These are phyloP conservation scores for Lavandula angustifolia DNA, from an alignment of 257 asterid species.

Conservation along the genomic window DNA sequence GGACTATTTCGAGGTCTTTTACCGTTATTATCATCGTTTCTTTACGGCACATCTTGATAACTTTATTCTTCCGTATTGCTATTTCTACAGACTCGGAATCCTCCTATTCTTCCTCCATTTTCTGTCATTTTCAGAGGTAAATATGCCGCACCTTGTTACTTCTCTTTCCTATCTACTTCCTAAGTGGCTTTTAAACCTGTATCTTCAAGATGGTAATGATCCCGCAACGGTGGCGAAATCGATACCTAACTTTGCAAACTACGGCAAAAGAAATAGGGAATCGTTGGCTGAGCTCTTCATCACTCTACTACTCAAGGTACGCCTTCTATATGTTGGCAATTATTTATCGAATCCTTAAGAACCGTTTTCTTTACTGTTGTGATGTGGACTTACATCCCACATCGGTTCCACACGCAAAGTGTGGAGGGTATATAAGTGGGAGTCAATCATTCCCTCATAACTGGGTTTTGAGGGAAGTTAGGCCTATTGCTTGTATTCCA, in stretches of 20 bases:
- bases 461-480: too few relatives aligned
- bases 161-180: constrained; percentile 23
- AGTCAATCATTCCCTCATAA: too few relatives aligned
- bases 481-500: too few relatives aligned
- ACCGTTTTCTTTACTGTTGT: background rate
- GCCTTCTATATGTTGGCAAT: constrained; percentile 15
- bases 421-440: too few relatives aligned
- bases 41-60: constrained; percentile 17
- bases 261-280: constrained; percentile 65
- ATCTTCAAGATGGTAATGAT: constrained; percentile 69
- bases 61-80: constrained; percentile 8
- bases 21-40: constrained; percentile 17
- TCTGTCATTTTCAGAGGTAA: constrained; percentile 71
- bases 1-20: constrained; percentile 7
- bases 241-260: constrained; percentile 52
- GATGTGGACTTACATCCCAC: too few relatives aligned
- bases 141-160: constrained; percentile 24
- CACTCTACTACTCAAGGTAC: constrained; percentile 78
- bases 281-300: constrained; percentile 81
- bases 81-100: constrained; percentile 70
- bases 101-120: constrained; percentile 90
- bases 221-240: constrained; percentile 60
- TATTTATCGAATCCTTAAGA: background rate
- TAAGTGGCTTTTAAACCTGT: constrained; percentile 28
- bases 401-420: too few relatives aligned